These are phyloP conservation scores for Taphrina confusa DNA, from an alignment of 1,139 yeast species.

Conservation along the genomic window DNA sequence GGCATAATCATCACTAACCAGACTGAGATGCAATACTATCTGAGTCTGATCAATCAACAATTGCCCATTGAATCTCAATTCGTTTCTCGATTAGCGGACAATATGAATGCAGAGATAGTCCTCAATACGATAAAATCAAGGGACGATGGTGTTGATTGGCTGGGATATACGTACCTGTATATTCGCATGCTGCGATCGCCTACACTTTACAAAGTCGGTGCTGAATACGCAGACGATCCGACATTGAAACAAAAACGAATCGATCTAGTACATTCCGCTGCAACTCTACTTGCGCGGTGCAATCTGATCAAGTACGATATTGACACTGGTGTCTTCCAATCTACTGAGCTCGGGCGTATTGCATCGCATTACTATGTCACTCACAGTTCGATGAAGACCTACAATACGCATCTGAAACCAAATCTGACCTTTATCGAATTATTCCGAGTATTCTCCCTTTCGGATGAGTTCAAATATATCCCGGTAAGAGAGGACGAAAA, in stretches of 20 bases:
- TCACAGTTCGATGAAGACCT: constrained; percentile 65
- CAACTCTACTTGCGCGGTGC: constrained; percentile 57
- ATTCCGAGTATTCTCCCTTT: constrained; percentile 70
- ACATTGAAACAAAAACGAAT: constrained; percentile 56
- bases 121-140: constrained; percentile 64
- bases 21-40: constrained; percentile 79
- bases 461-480: constrained; percentile 82
- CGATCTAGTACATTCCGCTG: constrained; percentile 76
- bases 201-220: constrained; percentile 70
- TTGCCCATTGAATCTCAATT: constrained; percentile 90
- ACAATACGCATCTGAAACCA: constrained; percentile 63
- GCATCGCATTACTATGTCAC: constrained; percentile 86
- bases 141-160: constrained; percentile 75
- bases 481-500: constrained; percentile 87
- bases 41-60: constrained; percentile 86
- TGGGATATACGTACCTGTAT: constrained; percentile 74
- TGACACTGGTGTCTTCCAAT: constrained; percentile 51
- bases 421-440: constrained; percentile 68
- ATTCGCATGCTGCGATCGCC: constrained; percentile 80
- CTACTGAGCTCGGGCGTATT: constrained; percentile 81
- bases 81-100: constrained; percentile 68
- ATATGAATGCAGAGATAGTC: constrained; percentile 82
- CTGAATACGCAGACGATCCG: constrained; percentile 60
- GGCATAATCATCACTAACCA: constrained; percentile 91
- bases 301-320: constrained; percentile 60